Evolutionary conservation across 1,284 basidiomycete species (phyloP), one percentile per base, ranked within the genome.

Genomic region (Limonomyces culmigenus): DNA sequence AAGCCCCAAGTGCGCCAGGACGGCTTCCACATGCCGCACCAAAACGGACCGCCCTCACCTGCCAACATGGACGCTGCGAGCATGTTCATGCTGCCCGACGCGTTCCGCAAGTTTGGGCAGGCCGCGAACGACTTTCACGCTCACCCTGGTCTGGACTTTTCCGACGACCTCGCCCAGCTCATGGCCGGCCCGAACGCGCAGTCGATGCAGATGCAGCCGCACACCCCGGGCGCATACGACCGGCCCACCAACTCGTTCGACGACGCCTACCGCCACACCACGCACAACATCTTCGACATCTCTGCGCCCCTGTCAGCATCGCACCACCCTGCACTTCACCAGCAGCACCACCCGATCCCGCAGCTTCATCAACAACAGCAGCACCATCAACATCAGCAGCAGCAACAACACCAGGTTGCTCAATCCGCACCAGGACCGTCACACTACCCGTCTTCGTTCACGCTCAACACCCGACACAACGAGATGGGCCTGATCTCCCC

Each of bases 211-310:
- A 41, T 39, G 21, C 35, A 49, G 0, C 23, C 23, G 8, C 23
- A 27, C 23, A n/a, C n/a, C 23, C 36, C 40, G 20, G 30, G 42
- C 18, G 19, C 34, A 19, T 33, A 35, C 40, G 36, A 51, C 37
- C 49, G 55, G 41, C 52, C 52, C 0, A 51, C 50, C 19, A 41
- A 52, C 29, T 44, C 47, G 2, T 54, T 52, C 43, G 51, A 55
- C 43, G 51, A 61, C 41, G 53, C 54, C 32, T 54, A 49, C 43
- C 46, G 59, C 16, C 50, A 54, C 13, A 56, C 56, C 32, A 63
- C 70, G 3, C 76, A 78, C 59, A 74, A 76, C 54, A 77, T 80
- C 47, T 80, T 79, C 36, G 76, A 80, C 53, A 71, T 78, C 50
- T 63, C 64, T 38, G 63, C 65, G 2, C 47, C 51, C 4, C 45